Percentiles rank a stretch among this genome's conserved stretches.
Evolutionary conservation across 2,329 filamentous ascomycete species (phyloP).

Genomic region (Fusarium sp.): DNA sequence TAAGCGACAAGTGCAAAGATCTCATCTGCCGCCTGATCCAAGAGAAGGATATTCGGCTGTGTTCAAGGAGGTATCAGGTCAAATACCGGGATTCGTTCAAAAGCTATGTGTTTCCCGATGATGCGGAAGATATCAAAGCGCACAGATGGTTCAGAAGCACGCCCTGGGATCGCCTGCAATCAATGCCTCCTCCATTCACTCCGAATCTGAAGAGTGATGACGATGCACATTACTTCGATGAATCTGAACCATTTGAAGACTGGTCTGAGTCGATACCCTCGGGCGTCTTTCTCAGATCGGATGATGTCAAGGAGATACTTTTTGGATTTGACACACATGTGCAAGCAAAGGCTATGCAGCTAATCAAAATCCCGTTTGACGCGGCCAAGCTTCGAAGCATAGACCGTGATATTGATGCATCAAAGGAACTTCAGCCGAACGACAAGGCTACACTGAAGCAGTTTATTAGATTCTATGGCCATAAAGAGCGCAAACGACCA

Average conservation of each 20-base stretch:
- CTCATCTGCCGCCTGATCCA: slow-evolving; percentile 78
- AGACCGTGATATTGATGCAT: slow-evolving; percentile 59
- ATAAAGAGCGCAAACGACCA: slow-evolving; percentile 79
- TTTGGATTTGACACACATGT: slow-evolving; percentile 53
- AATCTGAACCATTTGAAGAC: slow-evolving; percentile 78
- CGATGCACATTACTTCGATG: slow-evolving; percentile 91
- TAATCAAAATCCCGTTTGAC: slow-evolving; percentile 61
- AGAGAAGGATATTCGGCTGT: slow-evolving; percentile 80
- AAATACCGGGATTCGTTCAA: slow-evolving; percentile 62
- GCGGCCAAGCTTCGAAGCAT: slow-evolving; percentile 59
- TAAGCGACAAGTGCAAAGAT: slow-evolving; percentile 79
- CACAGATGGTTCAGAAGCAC: slow-evolving; percentile 88
- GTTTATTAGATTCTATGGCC: slow-evolving; percentile 63
- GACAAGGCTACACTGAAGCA: slow-evolving; percentile 58
- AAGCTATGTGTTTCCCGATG: slow-evolving; percentile 81
- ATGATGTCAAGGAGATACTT: slow-evolving; percentile 49
- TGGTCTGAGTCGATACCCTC: slow-evolving; percentile 62
- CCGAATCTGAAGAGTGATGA: slow-evolving; percentile 75
- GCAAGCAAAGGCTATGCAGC: slow-evolving; percentile 56
- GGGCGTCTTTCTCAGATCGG: slow-evolving; percentile 42
- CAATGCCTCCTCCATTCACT: slow-evolving; percentile 79
- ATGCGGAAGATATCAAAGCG: slow-evolving; percentile 88
- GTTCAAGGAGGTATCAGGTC: slow-evolving; percentile 76
- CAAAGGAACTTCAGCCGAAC: slow-evolving; percentile 47
- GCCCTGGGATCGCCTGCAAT: slow-evolving; percentile 80